A percentile compares a stretch with the other conserved stretches of the same genome.
These are phyloP conservation scores for Diplodia intermedia DNA, from an alignment of 2,329 filamentous ascomycete genomes.

Conservation along the genomic window DNA sequence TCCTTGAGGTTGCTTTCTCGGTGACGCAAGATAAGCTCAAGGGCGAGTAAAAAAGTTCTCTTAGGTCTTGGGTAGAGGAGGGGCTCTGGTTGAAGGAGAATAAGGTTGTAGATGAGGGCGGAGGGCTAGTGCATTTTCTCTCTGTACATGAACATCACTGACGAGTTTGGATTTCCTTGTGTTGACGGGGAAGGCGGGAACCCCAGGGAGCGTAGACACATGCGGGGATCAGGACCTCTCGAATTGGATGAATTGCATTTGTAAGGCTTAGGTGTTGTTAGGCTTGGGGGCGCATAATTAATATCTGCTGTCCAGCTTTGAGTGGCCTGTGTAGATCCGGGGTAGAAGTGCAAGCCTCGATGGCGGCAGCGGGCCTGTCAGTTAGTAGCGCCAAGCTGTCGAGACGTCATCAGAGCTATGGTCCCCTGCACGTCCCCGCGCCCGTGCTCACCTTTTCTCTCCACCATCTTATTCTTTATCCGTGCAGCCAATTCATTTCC, in stretches of 20 bases:
- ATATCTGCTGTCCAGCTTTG: not conserved
- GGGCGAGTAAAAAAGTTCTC: slow-evolving; percentile 59
- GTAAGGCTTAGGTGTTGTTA: slow-evolving; percentile 16
- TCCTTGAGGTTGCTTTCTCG: slow-evolving; percentile 70
- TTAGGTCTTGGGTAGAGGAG: slow-evolving; percentile 13
- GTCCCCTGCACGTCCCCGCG: not conserved
- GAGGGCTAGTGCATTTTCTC: slow-evolving; percentile 29
- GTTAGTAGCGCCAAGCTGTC: slow-evolving; percentile 15
- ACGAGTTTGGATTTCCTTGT: slow-evolving; percentile 21
- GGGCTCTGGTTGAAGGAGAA: not conserved
- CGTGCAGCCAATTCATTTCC: not conserved
- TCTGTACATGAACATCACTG: slow-evolving; percentile 24
- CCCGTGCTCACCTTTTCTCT: not conserved
- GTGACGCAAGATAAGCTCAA: slow-evolving; percentile 71
- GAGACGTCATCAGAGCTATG: slow-evolving; percentile 25
- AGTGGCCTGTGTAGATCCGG: not conserved
- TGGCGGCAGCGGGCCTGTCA: not conserved
- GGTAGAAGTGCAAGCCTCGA: not conserved
- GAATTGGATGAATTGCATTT: slow-evolving; percentile 30
- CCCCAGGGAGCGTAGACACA: slow-evolving; percentile 23
- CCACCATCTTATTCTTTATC: not conserved
- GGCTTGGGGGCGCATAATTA: slow-evolving; percentile 7
- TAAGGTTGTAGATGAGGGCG: slow-evolving; percentile 16
- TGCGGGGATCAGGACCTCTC: slow-evolving; percentile 20
- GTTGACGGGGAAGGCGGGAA: not conserved